Evolutionary conservation across 1,284 basidiomycete genomes (phyloP).

Genomic region (Schizophyllum amplum): DNA sequence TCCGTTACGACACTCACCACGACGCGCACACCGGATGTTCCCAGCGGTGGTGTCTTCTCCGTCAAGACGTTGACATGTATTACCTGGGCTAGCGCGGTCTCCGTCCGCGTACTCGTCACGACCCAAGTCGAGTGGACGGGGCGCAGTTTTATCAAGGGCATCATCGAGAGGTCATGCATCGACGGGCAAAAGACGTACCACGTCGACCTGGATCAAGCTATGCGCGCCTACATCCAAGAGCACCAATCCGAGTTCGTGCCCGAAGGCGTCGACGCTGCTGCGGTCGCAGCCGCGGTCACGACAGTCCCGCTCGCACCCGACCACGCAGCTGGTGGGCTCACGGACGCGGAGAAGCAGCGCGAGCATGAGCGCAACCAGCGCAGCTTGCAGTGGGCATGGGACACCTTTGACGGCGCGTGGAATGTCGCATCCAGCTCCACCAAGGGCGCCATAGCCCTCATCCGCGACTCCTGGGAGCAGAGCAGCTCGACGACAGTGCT

Average conservation of each 20-base stretch:
- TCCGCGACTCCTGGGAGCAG: conserved; percentile 70
- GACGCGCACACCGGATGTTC: conserved; percentile 91
- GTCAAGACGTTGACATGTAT: conserved; percentile 94
- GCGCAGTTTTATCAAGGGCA: conserved; percentile 91
- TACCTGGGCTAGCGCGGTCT: conserved; percentile 83
- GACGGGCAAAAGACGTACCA: conserved; percentile 96
- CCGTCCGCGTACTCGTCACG: conserved; percentile 78
- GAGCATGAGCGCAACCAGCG: conserved; percentile 63
- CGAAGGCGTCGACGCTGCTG: conserved; percentile 60
- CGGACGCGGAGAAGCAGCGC: conserved; percentile 32
- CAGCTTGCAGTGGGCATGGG: conserved; percentile 78
- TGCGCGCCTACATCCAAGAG: conserved; percentile 82
- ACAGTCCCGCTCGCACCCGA: conserved; percentile 11
- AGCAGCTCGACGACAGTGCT: conserved; percentile 61
- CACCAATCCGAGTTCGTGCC: conserved; percentile 88
- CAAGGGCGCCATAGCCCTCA: conserved; percentile 61
- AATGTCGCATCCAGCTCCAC: conserved; percentile 64
- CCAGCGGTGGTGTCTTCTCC: conserved; percentile 84
- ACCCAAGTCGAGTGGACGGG: conserved; percentile 96
- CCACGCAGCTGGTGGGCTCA: conserved; percentile 12
- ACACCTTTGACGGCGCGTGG: conserved; percentile 69
- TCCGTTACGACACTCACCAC: conserved; percentile 83
- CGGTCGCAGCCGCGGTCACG: conserved; percentile 22
- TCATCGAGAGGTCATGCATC: conserved; percentile 87
- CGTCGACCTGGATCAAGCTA: conserved; percentile 73